Percentiles rank a stretch among this genome's conserved stretches.
phyloP scores from a whole-genome alignment of 768 basidiomycete genomes.

The Gautieria morchelliformis region DNA sequence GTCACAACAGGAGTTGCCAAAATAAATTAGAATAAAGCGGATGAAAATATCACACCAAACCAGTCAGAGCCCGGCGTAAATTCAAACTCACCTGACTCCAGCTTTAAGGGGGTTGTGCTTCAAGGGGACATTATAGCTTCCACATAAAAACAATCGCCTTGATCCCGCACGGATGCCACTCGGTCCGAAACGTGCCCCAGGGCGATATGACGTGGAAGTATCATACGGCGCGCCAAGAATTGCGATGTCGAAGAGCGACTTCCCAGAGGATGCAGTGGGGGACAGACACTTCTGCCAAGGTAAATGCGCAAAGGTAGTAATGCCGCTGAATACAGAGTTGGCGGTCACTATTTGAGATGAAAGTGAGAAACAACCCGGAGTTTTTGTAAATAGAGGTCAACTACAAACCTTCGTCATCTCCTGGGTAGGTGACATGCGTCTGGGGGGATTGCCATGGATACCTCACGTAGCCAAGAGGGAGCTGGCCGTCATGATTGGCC shows the following conservation, averaged over 20 bases:
- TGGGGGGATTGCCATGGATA: slow-evolving; percentile 42
- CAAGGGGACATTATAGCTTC: slow-evolving; percentile 75
- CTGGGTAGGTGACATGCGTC: slow-evolving; percentile 36
- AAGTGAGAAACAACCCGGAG: too few relatives aligned
- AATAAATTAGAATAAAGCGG: neutral
- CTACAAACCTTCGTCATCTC: slow-evolving; percentile 45
- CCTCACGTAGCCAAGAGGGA: slow-evolving; percentile 57
- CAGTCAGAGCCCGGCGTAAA: too few relatives aligned
- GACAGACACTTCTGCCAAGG: slow-evolving; percentile 76
- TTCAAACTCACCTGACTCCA: slow-evolving; percentile 34
- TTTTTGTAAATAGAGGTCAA: too few relatives aligned
- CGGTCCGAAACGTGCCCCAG: slow-evolving; percentile 81
- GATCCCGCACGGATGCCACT: slow-evolving; percentile 75
- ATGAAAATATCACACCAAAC: neutral
- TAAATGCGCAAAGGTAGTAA: slow-evolving; percentile 80
- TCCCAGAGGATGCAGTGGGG: slow-evolving; percentile 30
- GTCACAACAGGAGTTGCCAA: too few relatives aligned
- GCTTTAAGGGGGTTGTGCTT: slow-evolving; percentile 61
- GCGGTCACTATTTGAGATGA: slow-evolving; percentile 45
- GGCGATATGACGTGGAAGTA: slow-evolving; percentile 67
- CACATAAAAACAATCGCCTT: slow-evolving; percentile 63
- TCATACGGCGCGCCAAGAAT: slow-evolving; percentile 76
- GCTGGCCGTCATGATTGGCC: slow-evolving; percentile 37
- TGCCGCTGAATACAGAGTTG: slow-evolving; percentile 73
- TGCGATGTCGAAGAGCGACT: slow-evolving; percentile 65